These are phyloP conservation scores for Cryptococcus sp. DNA, from an alignment of 1,284 basidiomycete genomes.

Conservation along the genomic window DNA sequence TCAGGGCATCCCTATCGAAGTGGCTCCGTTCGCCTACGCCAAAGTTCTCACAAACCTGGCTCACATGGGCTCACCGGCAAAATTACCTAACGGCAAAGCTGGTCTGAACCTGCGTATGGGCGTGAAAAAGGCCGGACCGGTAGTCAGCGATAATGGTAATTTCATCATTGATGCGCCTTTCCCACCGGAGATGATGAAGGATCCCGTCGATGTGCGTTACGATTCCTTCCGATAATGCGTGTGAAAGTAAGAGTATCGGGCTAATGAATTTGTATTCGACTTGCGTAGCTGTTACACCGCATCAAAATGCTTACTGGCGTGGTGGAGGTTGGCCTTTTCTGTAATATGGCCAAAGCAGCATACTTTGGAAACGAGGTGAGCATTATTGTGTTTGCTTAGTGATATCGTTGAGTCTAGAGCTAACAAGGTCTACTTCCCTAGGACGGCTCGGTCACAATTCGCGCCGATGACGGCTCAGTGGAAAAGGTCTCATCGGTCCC, in stretches of 20 bases:
- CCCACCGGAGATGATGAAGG: slow-evolving; percentile 64
- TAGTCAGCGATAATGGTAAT: slow-evolving; percentile 94
- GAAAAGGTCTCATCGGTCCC: slow-evolving; percentile 46
- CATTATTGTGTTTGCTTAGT: slow-evolving; percentile 8
- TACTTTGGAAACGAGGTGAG: slow-evolving; percentile 92
- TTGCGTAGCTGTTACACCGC: slow-evolving; percentile 63
- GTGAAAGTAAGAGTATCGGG: background rate
- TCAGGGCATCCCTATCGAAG: slow-evolving; percentile 92
- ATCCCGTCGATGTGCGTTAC: slow-evolving; percentile 65
- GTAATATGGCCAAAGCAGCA: slow-evolving; percentile 87
- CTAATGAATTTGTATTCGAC: background rate
- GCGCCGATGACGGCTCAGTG: slow-evolving; percentile 44
- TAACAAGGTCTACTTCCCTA: slow-evolving; percentile 25
- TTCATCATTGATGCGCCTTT: slow-evolving; percentile 94
- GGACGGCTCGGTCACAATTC: slow-evolving; percentile 54
- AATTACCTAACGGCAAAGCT: slow-evolving; percentile 52
- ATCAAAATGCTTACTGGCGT: slow-evolving; percentile 94
- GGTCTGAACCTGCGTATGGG: slow-evolving; percentile 73
- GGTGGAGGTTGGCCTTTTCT: slow-evolving; percentile 95
- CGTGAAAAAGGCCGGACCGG: slow-evolving; percentile 68
- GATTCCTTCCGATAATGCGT: background rate
- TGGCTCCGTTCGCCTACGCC: slow-evolving; percentile 92
- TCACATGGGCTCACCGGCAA: slow-evolving; percentile 56
- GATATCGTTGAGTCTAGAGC: slow-evolving; percentile 4
- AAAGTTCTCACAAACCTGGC: slow-evolving; percentile 70